Evolutionary conservation across 176 grass and related monocot genomes (phyloP), one percentile per base, ranked within the genome.

Genomic region (Poa pratensis): DNA sequence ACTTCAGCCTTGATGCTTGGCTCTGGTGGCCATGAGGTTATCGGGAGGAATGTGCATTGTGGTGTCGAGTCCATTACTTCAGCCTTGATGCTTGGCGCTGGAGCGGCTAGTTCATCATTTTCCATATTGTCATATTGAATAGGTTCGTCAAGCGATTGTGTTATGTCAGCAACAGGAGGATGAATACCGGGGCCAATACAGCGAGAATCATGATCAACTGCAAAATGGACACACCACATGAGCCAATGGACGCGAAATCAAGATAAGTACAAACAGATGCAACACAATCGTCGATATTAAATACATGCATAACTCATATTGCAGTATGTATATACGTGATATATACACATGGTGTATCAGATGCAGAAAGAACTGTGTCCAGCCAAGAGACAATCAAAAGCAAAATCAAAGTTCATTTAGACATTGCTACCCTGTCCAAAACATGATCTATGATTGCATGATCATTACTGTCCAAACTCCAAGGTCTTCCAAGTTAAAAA

Each of bases 131-230:
- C 26, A 82, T 32, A n/a, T 63, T 60, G 32, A 10, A 22, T 28
- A 26, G 6, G 54, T 69, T 57, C 68, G 63, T 75, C 75, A 83
- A 79, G 22, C 61, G 40, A 75, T 45, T 75, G 53, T 39, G 32
- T 62, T 84, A 62, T 54, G 20, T 69, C 43, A 37, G 64, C 48
- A 79, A 80, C 61, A 86, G 19, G 34, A 39, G 75, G 75, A 65
- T 48, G 43, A 18, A 71, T 86, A 83, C 52, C 15, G 7, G 75
- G 62, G 30, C 57, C 67, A 79, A n/a, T 7, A 75, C 67, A 76
- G 53, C 24, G 37, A 52, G 68, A 79, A 57, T 75, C n/a, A 35
- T 22, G 68, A 52, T 83, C 77, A 46, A 22, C 83, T 92, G 78
- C 65, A 89, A 24, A 75, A 79, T 78, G 37, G 68, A 12, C 79